Percentiles rank a stretch among this genome's conserved stretches.
phyloP scores from a whole-genome alignment of 2,329 filamentous ascomycete species.

The Penicillium sp. region DNA sequence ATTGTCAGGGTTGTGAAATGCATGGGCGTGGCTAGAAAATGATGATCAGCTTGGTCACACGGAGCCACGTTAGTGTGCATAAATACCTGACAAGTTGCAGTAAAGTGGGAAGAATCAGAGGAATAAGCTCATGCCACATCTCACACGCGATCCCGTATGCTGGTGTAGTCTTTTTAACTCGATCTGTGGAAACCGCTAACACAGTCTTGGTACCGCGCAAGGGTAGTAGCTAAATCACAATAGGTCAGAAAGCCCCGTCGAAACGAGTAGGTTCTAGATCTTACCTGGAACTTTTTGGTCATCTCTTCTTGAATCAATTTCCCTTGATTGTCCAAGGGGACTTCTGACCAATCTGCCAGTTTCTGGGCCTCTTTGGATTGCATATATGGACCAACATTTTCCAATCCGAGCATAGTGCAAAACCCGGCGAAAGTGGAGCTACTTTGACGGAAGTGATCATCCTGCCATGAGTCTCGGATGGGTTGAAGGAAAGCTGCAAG shows the following conservation, averaged over 20 bases:
- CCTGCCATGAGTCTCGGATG: slow-evolving; percentile 75
- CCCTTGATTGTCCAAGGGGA: slow-evolving; percentile 73
- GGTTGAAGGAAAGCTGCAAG: slow-evolving; percentile 77
- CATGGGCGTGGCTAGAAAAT: slow-evolving; percentile 69
- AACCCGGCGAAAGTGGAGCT: slow-evolving; percentile 75
- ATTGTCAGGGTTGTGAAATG: slow-evolving; percentile 79
- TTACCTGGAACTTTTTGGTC: slow-evolving; percentile 67
- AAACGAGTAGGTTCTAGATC: slow-evolving; percentile 14
- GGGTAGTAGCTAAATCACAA: slow-evolving; percentile 59
- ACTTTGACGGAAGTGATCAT: slow-evolving; percentile 62
- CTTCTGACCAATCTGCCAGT: slow-evolving; percentile 76
- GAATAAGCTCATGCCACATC: slow-evolving; percentile 82
- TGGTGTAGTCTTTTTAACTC: slow-evolving; percentile 68
- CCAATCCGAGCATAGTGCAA: slow-evolving; percentile 72
- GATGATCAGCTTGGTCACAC: slow-evolving; percentile 12
- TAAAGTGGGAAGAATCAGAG: slow-evolving; percentile 76
- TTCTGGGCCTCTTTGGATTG: slow-evolving; percentile 67
- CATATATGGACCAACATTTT: slow-evolving; percentile 77
- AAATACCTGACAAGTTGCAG: slow-evolving; percentile 72
- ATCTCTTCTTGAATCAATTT: slow-evolving; percentile 73
- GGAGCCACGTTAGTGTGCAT: neutral
- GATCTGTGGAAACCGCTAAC: slow-evolving; percentile 87
- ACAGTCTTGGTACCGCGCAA: slow-evolving; percentile 86
- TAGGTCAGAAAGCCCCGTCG: slow-evolving; percentile 3
- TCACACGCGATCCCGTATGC: slow-evolving; percentile 71